phyloP scores from a whole-genome alignment of 2,329 filamentous ascomycete species.

The Aspergillus sp. region DNA sequence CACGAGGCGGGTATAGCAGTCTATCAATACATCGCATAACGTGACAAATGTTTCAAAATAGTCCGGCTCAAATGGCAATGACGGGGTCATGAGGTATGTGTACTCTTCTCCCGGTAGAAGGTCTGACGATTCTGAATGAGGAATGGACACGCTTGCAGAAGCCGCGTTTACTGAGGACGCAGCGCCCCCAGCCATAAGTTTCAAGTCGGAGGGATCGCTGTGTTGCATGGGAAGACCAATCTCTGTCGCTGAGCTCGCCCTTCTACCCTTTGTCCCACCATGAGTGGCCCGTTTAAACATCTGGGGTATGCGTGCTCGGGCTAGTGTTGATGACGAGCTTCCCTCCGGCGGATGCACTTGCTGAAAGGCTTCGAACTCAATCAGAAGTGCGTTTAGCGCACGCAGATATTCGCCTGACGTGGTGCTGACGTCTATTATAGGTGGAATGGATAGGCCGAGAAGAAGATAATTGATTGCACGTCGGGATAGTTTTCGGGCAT shows the following conservation, averaged over 20 bases:
- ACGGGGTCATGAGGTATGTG: conserved; percentile 82
- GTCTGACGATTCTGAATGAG: conserved; percentile 56
- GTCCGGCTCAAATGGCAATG: conserved; percentile 91
- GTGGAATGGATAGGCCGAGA: conserved; percentile 85
- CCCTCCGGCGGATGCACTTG: conserved; percentile 79
- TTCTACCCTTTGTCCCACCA: conserved; percentile 56
- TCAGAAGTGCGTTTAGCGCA: conserved; percentile 77
- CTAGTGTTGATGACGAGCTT: conserved; percentile 65
- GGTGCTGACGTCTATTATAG: conserved; percentile 79
- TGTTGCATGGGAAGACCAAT: conserved; percentile 56
- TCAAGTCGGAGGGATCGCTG: conserved; percentile 49
- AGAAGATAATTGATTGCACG: conserved; percentile 93
- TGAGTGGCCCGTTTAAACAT: conserved; percentile 72
- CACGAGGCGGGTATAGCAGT: conserved; percentile 80
- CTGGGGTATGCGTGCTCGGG: conserved; percentile 75
- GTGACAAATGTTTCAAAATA: conserved; percentile 97
- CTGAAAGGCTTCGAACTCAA: conserved; percentile 94
- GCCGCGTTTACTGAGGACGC: conserved; percentile 40
- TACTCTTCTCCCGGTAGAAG: conserved; percentile 83
- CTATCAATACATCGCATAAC: conserved; percentile 90
- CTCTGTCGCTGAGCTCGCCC: conserved; percentile 61
- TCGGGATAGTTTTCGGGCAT: conserved; percentile 77
- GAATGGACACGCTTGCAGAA: conserved; percentile 37
- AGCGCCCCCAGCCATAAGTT: conserved; percentile 42
- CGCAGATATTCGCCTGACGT: conserved; percentile 83